Base-by-base conservation (phyloP, 495 filamentous ascomycete genomes). In the Sordaria brevicollis region DNA sequence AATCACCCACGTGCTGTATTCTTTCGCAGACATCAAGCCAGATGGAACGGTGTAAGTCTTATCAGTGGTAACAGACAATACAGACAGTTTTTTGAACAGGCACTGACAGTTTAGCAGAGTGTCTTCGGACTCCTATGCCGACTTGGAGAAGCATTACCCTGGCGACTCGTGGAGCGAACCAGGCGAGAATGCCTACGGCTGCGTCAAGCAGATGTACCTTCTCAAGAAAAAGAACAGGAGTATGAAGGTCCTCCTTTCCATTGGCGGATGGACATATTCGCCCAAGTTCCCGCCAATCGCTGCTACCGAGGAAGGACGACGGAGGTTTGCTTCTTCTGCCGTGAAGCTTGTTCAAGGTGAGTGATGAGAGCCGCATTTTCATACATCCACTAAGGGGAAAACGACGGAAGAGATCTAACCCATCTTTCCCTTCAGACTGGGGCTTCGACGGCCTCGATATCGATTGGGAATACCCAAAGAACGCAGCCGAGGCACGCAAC, bases 261-360 rank as follows among this genome's bases (percentile, higher is more conserved):
- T 97, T 70, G 93, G 93, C 35, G 93, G 93, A 6, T 96, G 93
- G 91, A 93, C 92, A 0, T 96, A 93, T 77, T 92, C 92, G 10
- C 81, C 88, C 70, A 93, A 96, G 74, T 94, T 97, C 73, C 83
- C 88, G 0, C 82, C 84, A 17, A 88, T 91, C 0, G 84, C 89
- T 8, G 86, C 86, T 0, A 89, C 87, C 0, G 83, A 84, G 2
- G 79, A 80, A 21, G 87, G 84, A 39, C 82, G 85, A 21, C 78
- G 81, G 37, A 83, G 65, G 1, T 93, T 94, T 79, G 92, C 90
- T 25, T 77, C 82, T 5, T 87, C 85, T 34, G 85, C 92, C 19
- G 86, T 93, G 11, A 81, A 86, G 67, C 79, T 96, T 10, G 78
- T 95, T n/a, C 69, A 86, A 83, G 70, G 74, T 71, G 49, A 65